A percentile compares a stretch with the other conserved stretches of the same genome.
Conservation (phyloP, 345 rosid species). For the Populus euphratica region DNA sequence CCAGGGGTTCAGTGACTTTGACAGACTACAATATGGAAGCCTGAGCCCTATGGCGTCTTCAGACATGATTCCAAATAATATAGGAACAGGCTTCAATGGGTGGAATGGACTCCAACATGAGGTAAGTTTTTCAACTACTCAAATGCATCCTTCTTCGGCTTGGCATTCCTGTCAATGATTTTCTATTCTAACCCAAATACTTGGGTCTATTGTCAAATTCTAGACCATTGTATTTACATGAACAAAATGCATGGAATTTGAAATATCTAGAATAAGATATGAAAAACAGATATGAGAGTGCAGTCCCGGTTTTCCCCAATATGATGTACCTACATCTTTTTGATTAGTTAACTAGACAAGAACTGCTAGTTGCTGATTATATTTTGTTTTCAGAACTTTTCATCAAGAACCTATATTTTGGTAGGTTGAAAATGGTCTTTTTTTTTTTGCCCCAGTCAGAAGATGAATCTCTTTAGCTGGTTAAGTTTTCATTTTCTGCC, state of each 20-base stretch:
- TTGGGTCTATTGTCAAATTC: neutral
- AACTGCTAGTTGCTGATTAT: neutral
- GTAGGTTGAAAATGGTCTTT: neutral
- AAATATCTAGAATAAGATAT: neutral
- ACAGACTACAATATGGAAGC: conserved; percentile 72
- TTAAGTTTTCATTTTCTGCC: neutral
- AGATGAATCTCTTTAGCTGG: neutral
- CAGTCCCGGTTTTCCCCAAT: neutral
- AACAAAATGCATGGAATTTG: neutral
- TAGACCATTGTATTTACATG: neutral
- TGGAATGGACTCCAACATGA: conserved; percentile 75
- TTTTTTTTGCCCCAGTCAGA: neutral
- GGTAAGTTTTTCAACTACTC: conserved; percentile 33
- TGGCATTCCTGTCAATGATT: neutral
- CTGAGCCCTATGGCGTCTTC: conserved; percentile 97
- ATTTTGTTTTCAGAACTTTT: neutral
- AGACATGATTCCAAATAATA: conserved; percentile 56
- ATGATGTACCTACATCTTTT: neutral
- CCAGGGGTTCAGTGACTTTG: conserved; percentile 76
- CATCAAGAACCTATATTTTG: neutral
- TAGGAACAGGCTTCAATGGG: conserved; percentile 55
- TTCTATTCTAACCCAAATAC: neutral
- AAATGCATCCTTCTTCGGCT: neutral
- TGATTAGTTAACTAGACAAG: neutral
- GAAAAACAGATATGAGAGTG: neutral